Evolutionary conservation across 108 stramenopile genomes (phyloP), one percentile per base, ranked within the genome.

Genomic region (Skeletonema menzelii): DNA sequence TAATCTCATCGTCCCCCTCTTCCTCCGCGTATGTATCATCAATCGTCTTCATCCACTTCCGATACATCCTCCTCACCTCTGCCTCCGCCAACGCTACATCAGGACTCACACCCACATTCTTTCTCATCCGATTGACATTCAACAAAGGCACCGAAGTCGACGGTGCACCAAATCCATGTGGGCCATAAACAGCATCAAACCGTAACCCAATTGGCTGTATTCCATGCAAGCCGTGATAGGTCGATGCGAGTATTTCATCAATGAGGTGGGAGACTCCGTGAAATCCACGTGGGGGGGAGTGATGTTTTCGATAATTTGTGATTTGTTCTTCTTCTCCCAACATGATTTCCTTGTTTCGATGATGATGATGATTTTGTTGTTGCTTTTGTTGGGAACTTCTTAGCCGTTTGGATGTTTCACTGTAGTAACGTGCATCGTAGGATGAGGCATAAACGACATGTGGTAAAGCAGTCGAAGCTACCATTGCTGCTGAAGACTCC

Each of bases 121-220:
- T 70, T n/a, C 17, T 55, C 13, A 67, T 65, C 27, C 69, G 53
- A 63, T 65, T 28, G 38, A 55, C 67, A 30, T 84, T 62, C 42
- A 66, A 71, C 37, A 69, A 65, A 26, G 69, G 77, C 5, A 76
- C 66, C 38, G 75, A 46, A 27, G 75, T 82, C 5, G 71, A 69
- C 12, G 88, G 83, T 14, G 72, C 89, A 28, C 84, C 63, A 26
- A 84, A 85, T 34, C 88, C 87, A 78, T 87, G 85, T 8, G 90
- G 93, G 17, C 93, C 93, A 64, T 88, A 94, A 42, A 94, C 70
- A 24, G 65, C 68, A 47, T 88, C 89, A 24, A 94, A 67, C 31
- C 85, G 68, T 28, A 94, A 34, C 32, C 77, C 89, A 24, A 89
- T 76, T 26, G 88, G 87, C 7, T 77, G 35, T 20, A 79, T 30